Evolutionary conservation across 2,329 filamentous ascomycete genomes (phyloP).

Genomic region (Alternaria hordeiaustralica): DNA sequence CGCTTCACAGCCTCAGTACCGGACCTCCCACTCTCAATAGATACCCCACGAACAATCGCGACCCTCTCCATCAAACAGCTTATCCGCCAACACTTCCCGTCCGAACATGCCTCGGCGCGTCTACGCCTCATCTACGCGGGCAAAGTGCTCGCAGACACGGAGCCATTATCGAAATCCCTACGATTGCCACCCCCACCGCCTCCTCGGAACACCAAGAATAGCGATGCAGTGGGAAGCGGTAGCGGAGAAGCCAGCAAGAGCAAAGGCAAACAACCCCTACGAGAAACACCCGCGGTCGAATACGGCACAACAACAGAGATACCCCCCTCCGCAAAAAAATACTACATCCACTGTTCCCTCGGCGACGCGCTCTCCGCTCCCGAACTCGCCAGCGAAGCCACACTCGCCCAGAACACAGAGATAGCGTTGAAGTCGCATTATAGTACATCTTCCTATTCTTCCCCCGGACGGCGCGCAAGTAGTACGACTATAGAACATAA

Average conservation of each 20-base stretch:
- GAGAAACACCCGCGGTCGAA: slow-evolving; percentile 49
- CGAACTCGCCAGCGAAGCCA: slow-evolving; percentile 74
- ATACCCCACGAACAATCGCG: slow-evolving; percentile 71
- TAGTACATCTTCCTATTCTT: slow-evolving; percentile 10
- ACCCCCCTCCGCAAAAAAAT: slow-evolving; percentile 54
- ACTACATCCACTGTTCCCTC: slow-evolving; percentile 96
- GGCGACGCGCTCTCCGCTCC: slow-evolving; percentile 71
- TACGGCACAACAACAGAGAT: slow-evolving; percentile 23
- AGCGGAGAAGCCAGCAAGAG: slow-evolving; percentile 47
- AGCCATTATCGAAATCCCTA: slow-evolving; percentile 72
- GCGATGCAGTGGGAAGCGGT: slow-evolving; percentile 21
- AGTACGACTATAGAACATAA: slow-evolving; percentile 13
- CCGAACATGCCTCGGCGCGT: slow-evolving; percentile 68
- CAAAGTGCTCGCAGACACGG: slow-evolving; percentile 78
- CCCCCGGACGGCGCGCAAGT: slow-evolving; percentile 20
- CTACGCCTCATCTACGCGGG: slow-evolving; percentile 91
- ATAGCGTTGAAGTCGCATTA: slow-evolving; percentile 43
- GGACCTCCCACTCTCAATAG: slow-evolving; percentile 80
- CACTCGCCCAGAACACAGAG: slow-evolving; percentile 49
- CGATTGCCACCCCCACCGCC: slow-evolving; percentile 65
- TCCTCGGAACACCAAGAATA: slow-evolving; percentile 38
- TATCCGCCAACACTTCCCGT: slow-evolving; percentile 74
- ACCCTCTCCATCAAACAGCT: slow-evolving; percentile 80
- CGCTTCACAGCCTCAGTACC: slow-evolving; percentile 87
- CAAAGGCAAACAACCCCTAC: slow-evolving; percentile 73